Evolutionary conservation across 257 asterid species (phyloP).

Genomic region (Henckelia pumila): DNA sequence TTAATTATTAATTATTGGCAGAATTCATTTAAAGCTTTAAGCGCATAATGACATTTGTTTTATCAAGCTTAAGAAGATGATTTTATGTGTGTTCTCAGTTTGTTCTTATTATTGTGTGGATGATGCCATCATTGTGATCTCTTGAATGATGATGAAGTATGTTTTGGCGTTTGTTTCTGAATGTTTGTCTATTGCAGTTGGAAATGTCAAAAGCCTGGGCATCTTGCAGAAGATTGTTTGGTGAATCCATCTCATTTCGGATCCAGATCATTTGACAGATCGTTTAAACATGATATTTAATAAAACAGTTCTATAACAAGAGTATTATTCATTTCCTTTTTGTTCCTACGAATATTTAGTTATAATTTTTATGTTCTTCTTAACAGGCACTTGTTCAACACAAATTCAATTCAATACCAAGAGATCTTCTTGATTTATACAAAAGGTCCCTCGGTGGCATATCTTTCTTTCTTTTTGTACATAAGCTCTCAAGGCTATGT

Average conservation of each 20-base stretch:
- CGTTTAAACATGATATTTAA: slow-evolving; percentile 29
- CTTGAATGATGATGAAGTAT: not conserved
- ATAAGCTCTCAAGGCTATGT: slow-evolving; percentile 4
- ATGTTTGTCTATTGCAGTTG: slow-evolving; percentile 50
- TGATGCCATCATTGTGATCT: slow-evolving; percentile 1
- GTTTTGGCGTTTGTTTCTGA: not conserved
- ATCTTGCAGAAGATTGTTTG: slow-evolving; percentile 88
- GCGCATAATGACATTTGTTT: slow-evolving; percentile 9
- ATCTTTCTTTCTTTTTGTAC: slow-evolving; percentile 18
- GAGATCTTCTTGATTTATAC: slow-evolving; percentile 70
- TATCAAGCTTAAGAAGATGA: not conserved
- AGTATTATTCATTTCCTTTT: not conserved
- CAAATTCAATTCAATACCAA: slow-evolving; percentile 37
- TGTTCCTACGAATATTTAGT: not conserved
- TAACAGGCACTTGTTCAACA: slow-evolving; percentile 45
- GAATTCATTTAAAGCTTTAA: no score
- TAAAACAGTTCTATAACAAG: not conserved
- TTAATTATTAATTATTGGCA: not conserved
- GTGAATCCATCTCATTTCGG: slow-evolving; percentile 38
- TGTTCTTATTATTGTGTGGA: not conserved
- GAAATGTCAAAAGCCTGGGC: slow-evolving; percentile 89
- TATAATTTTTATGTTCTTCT: slow-evolving; percentile 7
- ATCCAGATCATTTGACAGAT: slow-evolving; percentile 31
- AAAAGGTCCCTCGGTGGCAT: slow-evolving; percentile 55
- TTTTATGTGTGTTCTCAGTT: not conserved